These are phyloP conservation scores for Raffaelea ambrosiae DNA, from an alignment of 2,329 filamentous ascomycete species.

Conservation along the genomic window DNA sequence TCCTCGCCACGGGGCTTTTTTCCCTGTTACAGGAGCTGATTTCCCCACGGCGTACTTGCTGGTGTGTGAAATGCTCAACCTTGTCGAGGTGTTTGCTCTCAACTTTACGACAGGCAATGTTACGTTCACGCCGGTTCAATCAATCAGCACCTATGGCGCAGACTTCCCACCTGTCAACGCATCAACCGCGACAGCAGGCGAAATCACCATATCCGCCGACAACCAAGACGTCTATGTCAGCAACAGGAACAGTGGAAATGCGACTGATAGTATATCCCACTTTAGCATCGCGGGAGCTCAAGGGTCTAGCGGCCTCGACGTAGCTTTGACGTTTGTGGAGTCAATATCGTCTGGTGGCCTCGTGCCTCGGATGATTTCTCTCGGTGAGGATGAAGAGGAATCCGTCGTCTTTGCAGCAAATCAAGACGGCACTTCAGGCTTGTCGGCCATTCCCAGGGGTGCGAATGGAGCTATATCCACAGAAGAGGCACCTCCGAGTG, in stretches of 20 bases:
- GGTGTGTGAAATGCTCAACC: slow-evolving; percentile 36
- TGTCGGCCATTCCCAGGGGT: no score
- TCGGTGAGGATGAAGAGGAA: slow-evolving; percentile 21
- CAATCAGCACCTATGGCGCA: slow-evolving; percentile 31
- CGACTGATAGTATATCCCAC: slow-evolving; percentile 38
- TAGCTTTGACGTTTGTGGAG: slow-evolving; percentile 24
- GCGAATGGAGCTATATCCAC: no score
- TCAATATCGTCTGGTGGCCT: slow-evolving; percentile 25
- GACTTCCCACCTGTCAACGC: slow-evolving; percentile 24
- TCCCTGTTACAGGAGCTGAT: slow-evolving; percentile 21
- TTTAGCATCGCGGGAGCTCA: slow-evolving; percentile 26
- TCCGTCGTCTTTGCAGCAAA: slow-evolving; percentile 36
- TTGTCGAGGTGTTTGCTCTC: slow-evolving; percentile 33
- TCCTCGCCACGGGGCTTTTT: slow-evolving; percentile 43
- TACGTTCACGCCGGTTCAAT: slow-evolving; percentile 25
- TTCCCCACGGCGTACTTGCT: slow-evolving; percentile 36
- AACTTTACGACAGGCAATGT: slow-evolving; percentile 24
- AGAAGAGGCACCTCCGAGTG: not conserved
- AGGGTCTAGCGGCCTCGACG: slow-evolving; percentile 15
- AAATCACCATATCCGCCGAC: slow-evolving; percentile 32
- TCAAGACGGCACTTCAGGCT: slow-evolving; percentile 17
- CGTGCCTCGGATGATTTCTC: slow-evolving; percentile 39
- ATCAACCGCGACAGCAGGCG: slow-evolving; percentile 33
- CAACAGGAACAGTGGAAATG: slow-evolving; percentile 36
- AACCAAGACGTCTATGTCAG: slow-evolving; percentile 39